phyloP scores from a whole-genome alignment of 495 filamentous ascomycete species.

The Evernia prunastri region DNA sequence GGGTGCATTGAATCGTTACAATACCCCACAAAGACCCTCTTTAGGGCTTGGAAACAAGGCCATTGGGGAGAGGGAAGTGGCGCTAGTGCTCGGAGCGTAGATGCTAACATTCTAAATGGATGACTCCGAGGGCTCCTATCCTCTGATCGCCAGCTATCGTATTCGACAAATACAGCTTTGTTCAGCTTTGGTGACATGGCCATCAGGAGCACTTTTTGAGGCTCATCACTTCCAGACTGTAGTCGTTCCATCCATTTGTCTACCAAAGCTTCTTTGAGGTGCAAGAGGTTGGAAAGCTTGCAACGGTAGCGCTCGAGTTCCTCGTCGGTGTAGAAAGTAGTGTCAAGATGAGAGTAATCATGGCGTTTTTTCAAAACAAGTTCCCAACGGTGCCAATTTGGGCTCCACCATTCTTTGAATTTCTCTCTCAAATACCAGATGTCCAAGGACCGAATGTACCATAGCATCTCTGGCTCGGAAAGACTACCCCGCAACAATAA shows the following conservation, averaged over 20 bases:
- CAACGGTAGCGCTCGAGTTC: not conserved
- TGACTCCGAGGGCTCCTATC: not conserved
- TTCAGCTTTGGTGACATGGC: not conserved
- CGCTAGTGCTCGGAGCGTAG: not conserved
- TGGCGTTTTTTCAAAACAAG: not conserved
- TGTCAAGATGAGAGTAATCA: not conserved
- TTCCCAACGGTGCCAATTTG: not conserved
- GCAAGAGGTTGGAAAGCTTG: not conserved
- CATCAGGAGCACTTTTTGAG: not conserved
- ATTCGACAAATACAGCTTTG: not conserved
- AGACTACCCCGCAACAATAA: not conserved
- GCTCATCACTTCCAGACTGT: not conserved
- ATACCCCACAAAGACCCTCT: not conserved
- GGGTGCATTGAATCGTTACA: not conserved
- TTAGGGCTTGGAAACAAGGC: not conserved
- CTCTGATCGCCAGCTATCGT: not conserved
- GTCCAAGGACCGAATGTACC: conserved; percentile 1
- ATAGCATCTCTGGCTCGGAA: not conserved
- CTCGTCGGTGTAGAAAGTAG: not conserved
- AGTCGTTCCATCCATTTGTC: conserved; percentile 1
- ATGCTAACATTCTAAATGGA: not conserved
- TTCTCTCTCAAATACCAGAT: not conserved
- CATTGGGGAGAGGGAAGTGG: not conserved
- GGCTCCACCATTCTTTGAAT: not conserved
- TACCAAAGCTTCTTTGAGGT: not conserved